Conservation (phyloP, 2,329 filamentous ascomycete species). For the Diplodia corticola region DNA sequence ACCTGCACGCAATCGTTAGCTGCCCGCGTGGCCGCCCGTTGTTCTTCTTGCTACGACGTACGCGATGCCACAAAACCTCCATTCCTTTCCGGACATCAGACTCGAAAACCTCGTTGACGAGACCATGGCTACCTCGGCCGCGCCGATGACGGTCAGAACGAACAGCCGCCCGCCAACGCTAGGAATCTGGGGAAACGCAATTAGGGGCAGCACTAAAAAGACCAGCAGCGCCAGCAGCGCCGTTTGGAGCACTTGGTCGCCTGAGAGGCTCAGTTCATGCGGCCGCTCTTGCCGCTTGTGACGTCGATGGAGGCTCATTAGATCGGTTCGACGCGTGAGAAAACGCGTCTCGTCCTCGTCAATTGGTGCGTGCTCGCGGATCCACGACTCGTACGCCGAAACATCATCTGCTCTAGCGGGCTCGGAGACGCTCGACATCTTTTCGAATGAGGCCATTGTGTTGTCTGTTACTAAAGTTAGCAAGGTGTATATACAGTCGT, state of each 20-base stretch:
- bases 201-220: constrained; percentile 39
- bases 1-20: constrained; percentile 33
- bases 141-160: constrained; percentile 41
- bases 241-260: constrained; percentile 14
- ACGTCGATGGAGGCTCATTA: constrained; percentile 44
- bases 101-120: constrained; percentile 37
- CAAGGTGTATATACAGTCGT: neutral
- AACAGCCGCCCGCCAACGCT: constrained; percentile 43
- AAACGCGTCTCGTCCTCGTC: constrained; percentile 62
- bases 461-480: constrained; percentile 48
- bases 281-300: constrained; percentile 19
- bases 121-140: constrained; percentile 37
- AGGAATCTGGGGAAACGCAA: constrained; percentile 46
- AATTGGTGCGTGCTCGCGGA: constrained; percentile 57
- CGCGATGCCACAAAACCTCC: constrained; percentile 40
- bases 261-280: neutral
- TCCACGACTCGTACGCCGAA: constrained; percentile 56
- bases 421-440: constrained; percentile 53
- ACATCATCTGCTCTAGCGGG: constrained; percentile 55
- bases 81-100: constrained; percentile 42
- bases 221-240: constrained; percentile 39
- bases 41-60: constrained; percentile 36
- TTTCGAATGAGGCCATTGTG: constrained; percentile 59
- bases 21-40: neutral
- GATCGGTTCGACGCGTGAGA: constrained; percentile 56